Evolutionary conservation across 176 grass and related monocot genomes (phyloP), one percentile per base, ranked within the genome.

Genomic region (Rhynchospora pubera): DNA sequence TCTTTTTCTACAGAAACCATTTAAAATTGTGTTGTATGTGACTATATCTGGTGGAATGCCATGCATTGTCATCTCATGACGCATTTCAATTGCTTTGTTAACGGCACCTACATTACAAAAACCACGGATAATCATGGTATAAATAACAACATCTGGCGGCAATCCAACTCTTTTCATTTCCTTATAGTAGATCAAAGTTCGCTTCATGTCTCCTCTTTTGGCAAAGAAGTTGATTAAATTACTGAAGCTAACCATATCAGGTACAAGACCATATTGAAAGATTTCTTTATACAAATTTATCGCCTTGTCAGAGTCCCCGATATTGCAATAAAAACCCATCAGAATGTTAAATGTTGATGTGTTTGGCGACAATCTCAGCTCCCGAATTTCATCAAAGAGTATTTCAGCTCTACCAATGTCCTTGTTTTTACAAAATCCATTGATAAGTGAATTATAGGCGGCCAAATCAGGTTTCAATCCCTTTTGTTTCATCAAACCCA

Each of bases 221-320:
- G 89, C 22, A 71, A 93, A 98, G 82, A 98, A 91, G 30, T 88
- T 85, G 32, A 94, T 93, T 44, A 98, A 64, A 77, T 79, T 88
- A 58, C 90, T 98, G 89, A 98, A 98, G 90, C 87, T 98, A 55
- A 94, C 80, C 44, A 91, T 51, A 85, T 98, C 95, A 69, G 95
- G 95, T 77, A 75, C 52, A 77, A 98, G 58, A 26, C 81, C 88
- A 16, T 51, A 47, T 0, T 7, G 62, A 10, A 76, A 62, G 86
- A 98, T 91, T 65, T 93, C 90, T 57, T 87, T 56, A 65, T 88
- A 98, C 76, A 98, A 53, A 48, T 76, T 86, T 62, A 86, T 57
- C 0, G 87, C 95, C 81, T 88, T 89, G 42, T 91, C 80, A 39
- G 34, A 57, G 46, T 89, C 79, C 9, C 87, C 87, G 70, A 56